These are phyloP conservation scores for Wickerhamiella spandovensis DNA, from an alignment of 805 yeast genomes.

Conservation along the genomic window DNA sequence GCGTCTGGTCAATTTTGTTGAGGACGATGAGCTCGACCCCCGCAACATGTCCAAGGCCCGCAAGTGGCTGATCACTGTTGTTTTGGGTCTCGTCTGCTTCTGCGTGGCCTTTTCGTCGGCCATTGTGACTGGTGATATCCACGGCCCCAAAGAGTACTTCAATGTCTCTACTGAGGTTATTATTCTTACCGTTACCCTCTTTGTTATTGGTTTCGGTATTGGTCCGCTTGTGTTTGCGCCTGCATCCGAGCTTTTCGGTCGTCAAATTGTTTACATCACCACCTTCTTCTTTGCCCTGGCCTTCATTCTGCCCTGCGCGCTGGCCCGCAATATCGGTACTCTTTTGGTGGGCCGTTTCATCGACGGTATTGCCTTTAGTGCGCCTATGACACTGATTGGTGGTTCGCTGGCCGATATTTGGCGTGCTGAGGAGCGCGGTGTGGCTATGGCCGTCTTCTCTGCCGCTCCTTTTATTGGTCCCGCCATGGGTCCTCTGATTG, in stretches of 20 bases:
- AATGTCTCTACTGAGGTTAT: slow-evolving; percentile 55
- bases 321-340: slow-evolving; percentile 46
- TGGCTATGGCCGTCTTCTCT: slow-evolving; percentile 55
- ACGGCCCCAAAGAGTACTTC: slow-evolving; percentile 47
- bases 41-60: background rate
- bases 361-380: slow-evolving; percentile 62
- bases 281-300: slow-evolving; percentile 32
- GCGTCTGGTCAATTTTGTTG: background rate
- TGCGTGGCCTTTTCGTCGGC: slow-evolving; percentile 92
- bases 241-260: slow-evolving; percentile 43
- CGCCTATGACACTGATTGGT: slow-evolving; percentile 64
- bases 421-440: slow-evolving; percentile 44
- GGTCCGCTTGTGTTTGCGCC: slow-evolving; percentile 55
- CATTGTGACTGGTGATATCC: slow-evolving; percentile 74
- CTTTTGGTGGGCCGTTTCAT: slow-evolving; percentile 51
- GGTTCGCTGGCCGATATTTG: slow-evolving; percentile 66
- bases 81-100: slow-evolving; percentile 60
- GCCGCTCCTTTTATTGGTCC: slow-evolving; percentile 52
- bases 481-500: slow-evolving; percentile 49
- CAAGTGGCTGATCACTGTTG: slow-evolving; percentile 38
- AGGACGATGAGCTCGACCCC: background rate
- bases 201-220: slow-evolving; percentile 48
- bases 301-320: slow-evolving; percentile 38
- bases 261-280: slow-evolving; percentile 39
- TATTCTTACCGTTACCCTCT: slow-evolving; percentile 42